Conservation (phyloP, 1,284 basidiomycete species). For the Meripilus lineatus region DNA sequence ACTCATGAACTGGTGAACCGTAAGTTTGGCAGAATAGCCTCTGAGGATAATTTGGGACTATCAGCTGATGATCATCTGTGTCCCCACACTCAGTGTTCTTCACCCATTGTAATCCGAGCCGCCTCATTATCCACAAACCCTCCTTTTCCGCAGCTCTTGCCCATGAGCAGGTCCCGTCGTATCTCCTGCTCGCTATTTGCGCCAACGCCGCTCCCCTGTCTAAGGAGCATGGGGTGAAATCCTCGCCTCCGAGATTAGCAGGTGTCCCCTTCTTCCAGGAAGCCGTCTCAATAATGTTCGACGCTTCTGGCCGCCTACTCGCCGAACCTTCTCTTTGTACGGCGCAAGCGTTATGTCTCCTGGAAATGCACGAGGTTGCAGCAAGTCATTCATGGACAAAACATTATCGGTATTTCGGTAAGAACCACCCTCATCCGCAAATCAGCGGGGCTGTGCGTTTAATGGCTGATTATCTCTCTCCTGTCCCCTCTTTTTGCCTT, state of each 20-base stretch:
- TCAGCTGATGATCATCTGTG: neutral
- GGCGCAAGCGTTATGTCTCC: slow-evolving; percentile 66
- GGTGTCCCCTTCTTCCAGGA: slow-evolving; percentile 68
- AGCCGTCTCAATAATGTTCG: slow-evolving; percentile 66
- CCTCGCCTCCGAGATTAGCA: slow-evolving; percentile 54
- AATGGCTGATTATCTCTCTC: too few relatives aligned
- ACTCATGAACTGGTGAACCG: slow-evolving; percentile 72
- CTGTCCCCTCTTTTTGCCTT: too few relatives aligned
- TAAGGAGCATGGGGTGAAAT: slow-evolving; percentile 55
- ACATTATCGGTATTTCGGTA: slow-evolving; percentile 32
- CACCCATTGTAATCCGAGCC: slow-evolving; percentile 70
- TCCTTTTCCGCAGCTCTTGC: slow-evolving; percentile 62
- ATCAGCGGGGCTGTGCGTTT: neutral
- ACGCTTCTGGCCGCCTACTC: slow-evolving; percentile 52
- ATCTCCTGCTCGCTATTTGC: slow-evolving; percentile 68
- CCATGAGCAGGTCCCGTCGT: slow-evolving; percentile 57
- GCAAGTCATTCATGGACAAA: slow-evolving; percentile 34
- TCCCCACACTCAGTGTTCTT: slow-evolving; percentile 60
- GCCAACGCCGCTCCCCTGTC: slow-evolving; percentile 72
- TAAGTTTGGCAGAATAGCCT: slow-evolving; percentile 31
- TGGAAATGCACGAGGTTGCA: slow-evolving; percentile 63
- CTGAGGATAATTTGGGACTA: too few relatives aligned
- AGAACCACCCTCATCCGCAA: slow-evolving; percentile 7
- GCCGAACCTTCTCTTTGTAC: slow-evolving; percentile 54
- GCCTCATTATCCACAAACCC: slow-evolving; percentile 70